Percentiles rank a stretch among this genome's conserved stretches.
These are phyloP conservation scores for Volvox africanus DNA, from an alignment of 139 green algal genomes.

Conservation along the genomic window DNA sequence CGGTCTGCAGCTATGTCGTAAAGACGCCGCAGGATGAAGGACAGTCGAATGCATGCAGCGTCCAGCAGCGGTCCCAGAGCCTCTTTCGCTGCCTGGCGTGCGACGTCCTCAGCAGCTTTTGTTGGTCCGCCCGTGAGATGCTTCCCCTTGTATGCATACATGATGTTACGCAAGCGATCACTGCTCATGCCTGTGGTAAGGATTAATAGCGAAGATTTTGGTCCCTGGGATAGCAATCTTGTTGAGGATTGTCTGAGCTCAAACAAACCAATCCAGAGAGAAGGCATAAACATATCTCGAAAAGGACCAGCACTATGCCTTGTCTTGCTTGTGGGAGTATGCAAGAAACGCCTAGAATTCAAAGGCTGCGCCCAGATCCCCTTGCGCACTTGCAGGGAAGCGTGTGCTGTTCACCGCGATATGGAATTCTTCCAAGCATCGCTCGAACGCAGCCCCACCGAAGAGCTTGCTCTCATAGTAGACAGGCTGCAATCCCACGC, in stretches of 20 bases:
- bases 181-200: conserved; percentile 66
- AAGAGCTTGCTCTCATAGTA: conserved; percentile 89
- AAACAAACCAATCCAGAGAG: too few relatives aligned
- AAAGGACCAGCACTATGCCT: too few relatives aligned
- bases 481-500: conserved; percentile 58
- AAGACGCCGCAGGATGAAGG: conserved; percentile 74
- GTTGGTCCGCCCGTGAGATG: conserved; percentile 60
- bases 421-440: conserved; percentile 91
- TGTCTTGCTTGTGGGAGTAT: too few relatives aligned
- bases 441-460: conserved; percentile 93
- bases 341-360: too few relatives aligned
- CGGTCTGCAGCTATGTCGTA: conserved; percentile 83
- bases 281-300: too few relatives aligned
- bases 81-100: conserved; percentile 75
- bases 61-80: conserved; percentile 87
- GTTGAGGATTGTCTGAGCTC: too few relatives aligned
- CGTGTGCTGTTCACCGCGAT: conserved; percentile 59
- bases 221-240: too few relatives aligned
- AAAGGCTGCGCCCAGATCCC: not conserved
- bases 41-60: conserved; percentile 80
- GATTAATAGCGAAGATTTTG: too few relatives aligned
- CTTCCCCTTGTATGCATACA: conserved; percentile 84
- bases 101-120: conserved; percentile 87
- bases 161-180: conserved; percentile 89
- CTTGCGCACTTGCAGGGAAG: conserved; percentile 81